These are phyloP conservation scores for Cardamine occulta DNA, from an alignment of 345 rosid species.

Conservation along the genomic window DNA sequence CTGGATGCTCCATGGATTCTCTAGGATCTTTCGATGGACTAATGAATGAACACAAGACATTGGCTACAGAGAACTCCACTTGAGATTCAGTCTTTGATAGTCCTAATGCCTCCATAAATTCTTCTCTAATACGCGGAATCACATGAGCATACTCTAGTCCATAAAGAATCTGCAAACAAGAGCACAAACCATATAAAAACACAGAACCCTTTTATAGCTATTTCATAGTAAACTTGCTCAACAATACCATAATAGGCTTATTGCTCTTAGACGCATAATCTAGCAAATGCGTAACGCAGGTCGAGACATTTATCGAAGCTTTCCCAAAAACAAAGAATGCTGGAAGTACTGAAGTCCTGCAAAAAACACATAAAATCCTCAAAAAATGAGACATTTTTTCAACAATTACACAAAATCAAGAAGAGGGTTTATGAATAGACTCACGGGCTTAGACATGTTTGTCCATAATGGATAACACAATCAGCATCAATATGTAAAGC, in stretches of 20 bases:
- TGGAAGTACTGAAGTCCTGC: constrained; percentile 80
- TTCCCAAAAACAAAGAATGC: constrained; percentile 57
- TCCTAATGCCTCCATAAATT: constrained; percentile 44
- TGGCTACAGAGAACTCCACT: constrained; percentile 53
- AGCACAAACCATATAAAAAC: neutral
- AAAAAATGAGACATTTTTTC: neutral
- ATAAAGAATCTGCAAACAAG: constrained; percentile 69
- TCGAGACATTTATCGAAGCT: constrained; percentile 1
- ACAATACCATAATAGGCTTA: constrained; percentile 52
- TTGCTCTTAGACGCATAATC: neutral
- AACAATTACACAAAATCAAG: constrained; percentile 2
- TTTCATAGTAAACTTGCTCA: constrained; percentile 1
- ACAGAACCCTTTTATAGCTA: constrained; percentile 1
- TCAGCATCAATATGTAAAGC: constrained; percentile 75
- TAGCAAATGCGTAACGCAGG: constrained; percentile 33
- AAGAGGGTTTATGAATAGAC: constrained; percentile 29
- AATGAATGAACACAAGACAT: constrained; percentile 57
- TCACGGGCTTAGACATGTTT: constrained; percentile 94
- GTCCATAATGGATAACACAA: constrained; percentile 92
- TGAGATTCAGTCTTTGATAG: constrained; percentile 33
- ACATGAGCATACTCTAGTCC: constrained; percentile 85
- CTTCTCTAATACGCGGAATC: constrained; percentile 57
- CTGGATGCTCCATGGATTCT: constrained; percentile 42
- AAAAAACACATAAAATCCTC: neutral
- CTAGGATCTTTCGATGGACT: constrained; percentile 53